Evolutionary conservation across 2,329 filamentous ascomycete species (phyloP).

Genomic region (Gremmenia infestans): DNA sequence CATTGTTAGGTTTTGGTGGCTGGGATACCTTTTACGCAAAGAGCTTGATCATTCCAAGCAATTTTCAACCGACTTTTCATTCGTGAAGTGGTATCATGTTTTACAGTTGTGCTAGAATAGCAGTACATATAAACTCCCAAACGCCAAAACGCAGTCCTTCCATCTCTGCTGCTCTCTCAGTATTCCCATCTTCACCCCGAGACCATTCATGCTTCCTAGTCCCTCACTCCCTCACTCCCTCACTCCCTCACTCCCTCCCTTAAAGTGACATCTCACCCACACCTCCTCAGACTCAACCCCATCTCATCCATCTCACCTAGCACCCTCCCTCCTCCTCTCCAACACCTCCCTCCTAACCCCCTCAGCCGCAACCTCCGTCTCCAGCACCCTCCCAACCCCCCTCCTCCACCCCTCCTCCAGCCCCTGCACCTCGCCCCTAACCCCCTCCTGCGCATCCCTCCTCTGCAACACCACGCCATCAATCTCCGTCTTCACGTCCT

Average conservation of each 20-base stretch:
- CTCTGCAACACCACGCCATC: slow-evolving; percentile 70
- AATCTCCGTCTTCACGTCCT: slow-evolving; percentile 59
- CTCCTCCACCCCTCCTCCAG: slow-evolving; percentile 76
- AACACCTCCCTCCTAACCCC: slow-evolving; percentile 62
- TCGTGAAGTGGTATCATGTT: neutral
- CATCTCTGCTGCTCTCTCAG: neutral
- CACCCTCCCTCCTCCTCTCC: slow-evolving; percentile 49
- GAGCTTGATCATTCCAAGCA: slow-evolving; percentile 16
- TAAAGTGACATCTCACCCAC: neutral
- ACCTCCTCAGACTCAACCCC: neutral
- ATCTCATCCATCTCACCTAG: slow-evolving; percentile 1
- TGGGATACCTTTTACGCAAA: slow-evolving; percentile 28
- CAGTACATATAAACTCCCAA: neutral
- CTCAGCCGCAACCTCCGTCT: slow-evolving; percentile 83
- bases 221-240: neutral
- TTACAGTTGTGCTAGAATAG: neutral
- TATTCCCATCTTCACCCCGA: neutral
- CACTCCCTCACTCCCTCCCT: neutral
- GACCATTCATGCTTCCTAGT: neutral
- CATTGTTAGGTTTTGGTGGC: slow-evolving; percentile 19
- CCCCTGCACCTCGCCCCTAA: slow-evolving; percentile 65
- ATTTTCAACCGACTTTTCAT: neutral
- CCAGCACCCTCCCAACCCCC: slow-evolving; percentile 73
- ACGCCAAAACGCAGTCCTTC: neutral
- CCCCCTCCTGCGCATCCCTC: slow-evolving; percentile 64